Percentiles rank a stretch among this genome's conserved stretches.
These are phyloP conservation scores for Micromonas commoda DNA, from an alignment of 139 green algal species.

Conservation along the genomic window DNA sequence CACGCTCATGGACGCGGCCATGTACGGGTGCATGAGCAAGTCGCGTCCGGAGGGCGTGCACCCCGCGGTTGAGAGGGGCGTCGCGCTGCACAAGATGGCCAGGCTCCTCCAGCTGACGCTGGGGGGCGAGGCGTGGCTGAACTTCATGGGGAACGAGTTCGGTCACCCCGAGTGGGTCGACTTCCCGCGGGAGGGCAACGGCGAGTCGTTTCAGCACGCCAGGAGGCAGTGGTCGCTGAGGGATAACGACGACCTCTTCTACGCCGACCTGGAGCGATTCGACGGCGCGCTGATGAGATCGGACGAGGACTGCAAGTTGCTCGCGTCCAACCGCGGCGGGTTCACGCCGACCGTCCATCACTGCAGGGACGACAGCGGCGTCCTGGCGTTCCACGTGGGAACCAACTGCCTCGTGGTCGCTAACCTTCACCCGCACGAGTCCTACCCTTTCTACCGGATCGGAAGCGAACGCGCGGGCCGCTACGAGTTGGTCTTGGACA, in stretches of 20 bases:
- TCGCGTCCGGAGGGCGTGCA: constrained; percentile 5
- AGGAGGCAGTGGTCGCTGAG: constrained; percentile 23
- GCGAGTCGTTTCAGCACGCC: constrained; percentile 17
- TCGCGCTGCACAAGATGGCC: constrained; percentile 79
- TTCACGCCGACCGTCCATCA: constrained; percentile 35
- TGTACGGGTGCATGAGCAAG: constrained; percentile 72
- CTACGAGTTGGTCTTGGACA: constrained; percentile 81
- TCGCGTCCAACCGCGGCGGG: constrained; percentile 86
- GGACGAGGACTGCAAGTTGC: constrained; percentile 45
- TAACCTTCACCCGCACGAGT: constrained; percentile 75
- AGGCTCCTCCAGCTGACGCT: constrained; percentile 40
- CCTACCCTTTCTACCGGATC: constrained; percentile 68
- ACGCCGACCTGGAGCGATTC: neutral
- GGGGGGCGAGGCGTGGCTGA: constrained; percentile 75
- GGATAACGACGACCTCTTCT: constrained; percentile 15
- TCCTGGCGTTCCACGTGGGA: neutral
- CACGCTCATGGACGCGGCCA: constrained; percentile 58
- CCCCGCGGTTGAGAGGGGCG: constrained; percentile 51
- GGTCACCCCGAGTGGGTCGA: constrained; percentile 55
- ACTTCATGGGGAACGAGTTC: constrained; percentile 95
- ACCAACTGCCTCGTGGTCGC: constrained; percentile 81
- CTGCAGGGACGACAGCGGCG: neutral
- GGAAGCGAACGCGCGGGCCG: constrained; percentile 61
- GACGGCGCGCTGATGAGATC: neutral
- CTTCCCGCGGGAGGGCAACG: constrained; percentile 35